Percentiles rank a stretch among this genome's conserved stretches.
Conservation (phyloP, 1,139 yeast species). For the Yamadazyma membranifaciens region DNA sequence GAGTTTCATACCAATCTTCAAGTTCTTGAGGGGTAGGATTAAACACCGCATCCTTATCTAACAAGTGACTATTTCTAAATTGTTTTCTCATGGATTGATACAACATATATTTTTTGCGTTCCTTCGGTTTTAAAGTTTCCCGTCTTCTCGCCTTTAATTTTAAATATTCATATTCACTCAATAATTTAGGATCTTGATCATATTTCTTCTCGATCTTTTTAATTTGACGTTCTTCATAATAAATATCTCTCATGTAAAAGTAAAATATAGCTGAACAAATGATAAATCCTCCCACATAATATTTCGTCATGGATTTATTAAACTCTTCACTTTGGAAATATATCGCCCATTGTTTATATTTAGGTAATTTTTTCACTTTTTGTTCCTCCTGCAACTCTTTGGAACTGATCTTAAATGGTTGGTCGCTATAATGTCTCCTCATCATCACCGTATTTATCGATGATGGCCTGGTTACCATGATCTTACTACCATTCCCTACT, state of each 20-base stretch:
- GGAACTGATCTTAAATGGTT: conserved; percentile 35
- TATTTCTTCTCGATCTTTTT: conserved; percentile 43
- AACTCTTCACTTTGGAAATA: conserved; percentile 38
- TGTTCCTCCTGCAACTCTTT: conserved; percentile 25
- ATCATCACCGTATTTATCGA: too few species aligned
- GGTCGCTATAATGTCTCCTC: conserved; percentile 15
- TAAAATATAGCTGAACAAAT: conserved; percentile 59
- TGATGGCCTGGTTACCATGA: too few species aligned
- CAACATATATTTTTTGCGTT: conserved; percentile 49
- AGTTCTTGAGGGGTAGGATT: conserved; percentile 53
- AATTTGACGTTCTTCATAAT: conserved; percentile 63
- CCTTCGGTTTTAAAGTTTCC: conserved; percentile 55
- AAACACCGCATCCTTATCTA: conserved; percentile 44
- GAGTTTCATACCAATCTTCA: conserved; percentile 46
- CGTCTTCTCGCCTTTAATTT: conserved; percentile 54
- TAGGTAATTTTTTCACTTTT: conserved; percentile 27
- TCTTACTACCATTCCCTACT: neutral
- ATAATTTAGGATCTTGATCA: conserved; percentile 32
- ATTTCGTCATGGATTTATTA: conserved; percentile 41
- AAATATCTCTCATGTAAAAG: conserved; percentile 66
- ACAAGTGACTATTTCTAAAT: conserved; percentile 45
- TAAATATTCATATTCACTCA: conserved; percentile 62
- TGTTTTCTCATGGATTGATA: conserved; percentile 55
- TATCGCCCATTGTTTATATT: conserved; percentile 40
- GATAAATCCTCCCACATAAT: conserved; percentile 57